Evolutionary conservation across 2,329 filamentous ascomycete genomes (phyloP).

Genomic region (Apiospora marii): DNA sequence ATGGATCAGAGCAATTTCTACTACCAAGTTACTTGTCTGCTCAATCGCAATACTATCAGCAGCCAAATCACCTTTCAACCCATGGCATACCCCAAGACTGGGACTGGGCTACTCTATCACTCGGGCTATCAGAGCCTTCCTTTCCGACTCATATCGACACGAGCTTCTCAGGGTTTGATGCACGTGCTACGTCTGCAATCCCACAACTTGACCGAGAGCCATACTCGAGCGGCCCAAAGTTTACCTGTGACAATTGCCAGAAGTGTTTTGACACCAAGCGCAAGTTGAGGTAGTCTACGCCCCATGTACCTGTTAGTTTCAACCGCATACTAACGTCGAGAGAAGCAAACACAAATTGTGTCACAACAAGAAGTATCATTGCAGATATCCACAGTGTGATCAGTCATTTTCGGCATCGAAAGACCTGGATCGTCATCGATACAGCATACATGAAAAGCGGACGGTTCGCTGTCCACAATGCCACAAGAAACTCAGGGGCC

Average conservation of each 20-base stretch:
- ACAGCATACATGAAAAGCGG: not conserved
- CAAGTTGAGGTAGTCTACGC: not conserved
- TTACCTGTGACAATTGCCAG: not conserved
- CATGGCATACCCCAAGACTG: not conserved
- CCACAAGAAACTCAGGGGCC: not conserved
- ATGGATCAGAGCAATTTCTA: not conserved
- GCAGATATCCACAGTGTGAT: not conserved
- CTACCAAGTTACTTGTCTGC: not conserved
- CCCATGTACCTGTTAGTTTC: not conserved
- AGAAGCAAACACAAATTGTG: not conserved
- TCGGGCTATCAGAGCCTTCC: not conserved
- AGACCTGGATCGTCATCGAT: not conserved
- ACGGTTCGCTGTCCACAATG: not conserved
- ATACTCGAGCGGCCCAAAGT: not conserved
- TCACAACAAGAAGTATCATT: not conserved
- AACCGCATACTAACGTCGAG: not conserved
- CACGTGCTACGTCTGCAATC: not conserved
- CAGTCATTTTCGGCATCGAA: not conserved
- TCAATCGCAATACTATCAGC: not conserved
- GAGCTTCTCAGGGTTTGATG: not conserved
- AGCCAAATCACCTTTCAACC: not conserved
- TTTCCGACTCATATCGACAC: too few species aligned
- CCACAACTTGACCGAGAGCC: not conserved
- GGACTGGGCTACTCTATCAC: not conserved
- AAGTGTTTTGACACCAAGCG: not conserved